A percentile compares a stretch with the other conserved stretches of the same genome.
Conservation (phyloP, 805 yeast genomes). For the Kazachstania kunashirensis region DNA sequence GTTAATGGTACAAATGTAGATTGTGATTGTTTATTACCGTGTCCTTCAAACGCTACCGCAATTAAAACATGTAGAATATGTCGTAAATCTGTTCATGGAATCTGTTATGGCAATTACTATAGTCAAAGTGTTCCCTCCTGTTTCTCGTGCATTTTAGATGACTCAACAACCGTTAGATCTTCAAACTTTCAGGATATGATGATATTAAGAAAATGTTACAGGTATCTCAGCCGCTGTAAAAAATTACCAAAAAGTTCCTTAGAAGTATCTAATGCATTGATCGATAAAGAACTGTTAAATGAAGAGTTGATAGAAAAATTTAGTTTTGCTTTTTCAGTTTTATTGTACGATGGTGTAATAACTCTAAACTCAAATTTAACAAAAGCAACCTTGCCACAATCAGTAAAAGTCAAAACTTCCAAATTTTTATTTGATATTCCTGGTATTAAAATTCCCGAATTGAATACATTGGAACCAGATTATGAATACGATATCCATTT, state of each 20-base stretch:
- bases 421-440: conserved; percentile 13
- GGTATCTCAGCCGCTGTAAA: conserved; percentile 16
- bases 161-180: conserved; percentile 13
- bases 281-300: conserved; percentile 10
- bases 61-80: conserved; percentile 27
- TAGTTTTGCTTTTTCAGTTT: conserved; percentile 10
- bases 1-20: conserved; percentile 4
- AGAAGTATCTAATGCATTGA: conserved; percentile 9
- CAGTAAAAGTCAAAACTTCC: conserved; percentile 7
- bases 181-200: conserved; percentile 24
- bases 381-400: conserved; percentile 1
- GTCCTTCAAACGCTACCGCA: conserved; percentile 9
- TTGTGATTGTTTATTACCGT: conserved; percentile 27
- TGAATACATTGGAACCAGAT: conserved; percentile 8
- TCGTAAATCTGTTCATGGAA: conserved; percentile 25
- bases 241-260: conserved; percentile 15
- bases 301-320: conserved; percentile 9
- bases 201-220: conserved; percentile 31
- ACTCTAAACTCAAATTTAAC: conserved; percentile 1
- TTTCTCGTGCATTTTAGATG: conserved; percentile 20
- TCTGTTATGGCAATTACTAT: conserved; percentile 29
- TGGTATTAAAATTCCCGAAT: conserved; percentile 11
- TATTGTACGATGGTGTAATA: conserved; percentile 14
- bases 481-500: conserved; percentile 14
- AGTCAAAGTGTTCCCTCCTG: conserved; percentile 16